Evolutionary conservation across 495 filamentous ascomycete species (phyloP).

Genomic region (Penicillium simplicissimum): DNA sequence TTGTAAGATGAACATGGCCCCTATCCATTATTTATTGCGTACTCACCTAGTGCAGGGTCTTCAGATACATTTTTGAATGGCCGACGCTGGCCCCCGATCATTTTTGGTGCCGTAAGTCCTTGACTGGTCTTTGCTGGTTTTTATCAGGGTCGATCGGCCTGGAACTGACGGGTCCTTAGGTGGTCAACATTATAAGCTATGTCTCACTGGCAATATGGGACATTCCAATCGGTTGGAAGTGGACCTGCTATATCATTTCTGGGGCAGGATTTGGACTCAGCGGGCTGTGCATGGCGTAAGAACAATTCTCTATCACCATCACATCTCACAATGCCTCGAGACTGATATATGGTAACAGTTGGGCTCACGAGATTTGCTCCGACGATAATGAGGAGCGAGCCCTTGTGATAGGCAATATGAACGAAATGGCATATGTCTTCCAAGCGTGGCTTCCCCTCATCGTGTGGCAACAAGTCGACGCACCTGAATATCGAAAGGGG

Average conservation of each 20-base stretch:
- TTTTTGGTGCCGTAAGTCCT: constrained; percentile 46
- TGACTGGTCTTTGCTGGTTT: too few species aligned
- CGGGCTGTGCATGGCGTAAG: constrained; percentile 46
- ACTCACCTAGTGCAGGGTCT: constrained; percentile 32
- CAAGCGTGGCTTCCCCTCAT: constrained; percentile 52
- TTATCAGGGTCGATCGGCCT: background rate
- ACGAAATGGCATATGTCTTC: constrained; percentile 50
- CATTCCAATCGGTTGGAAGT: constrained; percentile 47
- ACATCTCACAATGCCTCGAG: background rate
- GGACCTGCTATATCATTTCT: constrained; percentile 43
- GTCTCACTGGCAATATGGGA: constrained; percentile 46
- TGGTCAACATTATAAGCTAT: constrained; percentile 42
- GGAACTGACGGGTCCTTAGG: too few species aligned
- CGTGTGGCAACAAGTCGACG: constrained; percentile 55
- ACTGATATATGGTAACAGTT: constrained; percentile 28
- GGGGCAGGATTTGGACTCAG: constrained; percentile 43
- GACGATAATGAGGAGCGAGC: constrained; percentile 54
- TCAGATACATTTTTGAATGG: constrained; percentile 56
- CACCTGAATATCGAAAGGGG: constrained; percentile 49
- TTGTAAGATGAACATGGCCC: constrained; percentile 25
- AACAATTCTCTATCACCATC: constrained; percentile 2
- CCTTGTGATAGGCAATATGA: constrained; percentile 51
- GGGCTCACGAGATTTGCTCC: constrained; percentile 53
- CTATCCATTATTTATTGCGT: background rate
- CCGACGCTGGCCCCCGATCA: constrained; percentile 55